A percentile compares a stretch with the other conserved stretches of the same genome.
Conservation (phyloP, 495 filamentous ascomycete species). For the Annulohypoxylon nitens region DNA sequence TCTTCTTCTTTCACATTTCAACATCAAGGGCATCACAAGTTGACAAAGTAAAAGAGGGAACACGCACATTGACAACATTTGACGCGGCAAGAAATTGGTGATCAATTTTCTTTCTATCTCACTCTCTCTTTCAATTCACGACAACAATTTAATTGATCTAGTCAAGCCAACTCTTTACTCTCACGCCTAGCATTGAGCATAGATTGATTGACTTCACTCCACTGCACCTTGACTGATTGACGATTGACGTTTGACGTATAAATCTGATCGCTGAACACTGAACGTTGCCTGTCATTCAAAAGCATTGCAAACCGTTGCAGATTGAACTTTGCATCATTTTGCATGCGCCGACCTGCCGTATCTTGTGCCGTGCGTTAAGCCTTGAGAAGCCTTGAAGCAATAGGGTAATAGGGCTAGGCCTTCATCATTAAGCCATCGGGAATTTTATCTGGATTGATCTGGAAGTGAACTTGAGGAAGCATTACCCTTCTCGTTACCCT, state of each 20-base stretch:
- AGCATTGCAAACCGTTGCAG: background rate
- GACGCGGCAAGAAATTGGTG: slow-evolving; percentile 2
- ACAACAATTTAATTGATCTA: slow-evolving; percentile 24
- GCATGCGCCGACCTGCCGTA: slow-evolving; percentile 6
- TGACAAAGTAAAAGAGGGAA: background rate
- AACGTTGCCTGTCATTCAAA: slow-evolving; percentile 5
- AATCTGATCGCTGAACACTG: slow-evolving; percentile 12
- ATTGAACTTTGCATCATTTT: background rate
- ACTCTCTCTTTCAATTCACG: background rate
- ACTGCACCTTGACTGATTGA: slow-evolving; percentile 18
- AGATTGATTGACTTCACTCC: slow-evolving; percentile 23
- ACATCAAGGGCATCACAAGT: background rate
- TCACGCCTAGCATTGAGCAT: slow-evolving; percentile 22
- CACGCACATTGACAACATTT: background rate
- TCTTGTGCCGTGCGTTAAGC: slow-evolving; percentile 1
- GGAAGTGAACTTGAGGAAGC: background rate
- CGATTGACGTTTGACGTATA: slow-evolving; percentile 15
- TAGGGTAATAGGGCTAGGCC: slow-evolving; percentile 5
- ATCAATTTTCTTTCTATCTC: background rate
- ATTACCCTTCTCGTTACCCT: background rate
- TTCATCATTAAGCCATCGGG: background rate
- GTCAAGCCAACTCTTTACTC: slow-evolving; percentile 17
- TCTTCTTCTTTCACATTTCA: slow-evolving; percentile 3
- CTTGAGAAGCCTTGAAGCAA: background rate
- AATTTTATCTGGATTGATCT: background rate